Conservation (phyloP, 352 stramenopile genomes). For the Hyaloperonospora arabidopsidis region DNA sequence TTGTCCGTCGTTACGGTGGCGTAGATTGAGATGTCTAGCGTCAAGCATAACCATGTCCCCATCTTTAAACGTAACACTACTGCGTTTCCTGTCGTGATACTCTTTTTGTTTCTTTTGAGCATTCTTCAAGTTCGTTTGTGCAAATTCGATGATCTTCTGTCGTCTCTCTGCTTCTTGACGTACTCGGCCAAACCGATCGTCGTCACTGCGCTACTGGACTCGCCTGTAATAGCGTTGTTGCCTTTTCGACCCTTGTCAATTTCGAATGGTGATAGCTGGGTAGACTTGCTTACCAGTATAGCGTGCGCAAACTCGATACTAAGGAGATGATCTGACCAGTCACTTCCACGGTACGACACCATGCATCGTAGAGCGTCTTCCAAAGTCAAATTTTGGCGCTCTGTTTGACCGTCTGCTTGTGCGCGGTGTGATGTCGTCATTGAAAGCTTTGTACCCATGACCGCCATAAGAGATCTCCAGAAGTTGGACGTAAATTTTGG, state of each 20-base stretch:
- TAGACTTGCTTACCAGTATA: neutral
- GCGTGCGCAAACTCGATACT: neutral
- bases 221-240: neutral
- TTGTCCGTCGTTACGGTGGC: too few species aligned
- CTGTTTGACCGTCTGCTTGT: constrained; percentile 15
- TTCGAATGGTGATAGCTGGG: neutral
- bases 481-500: neutral
- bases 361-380: constrained; percentile 18
- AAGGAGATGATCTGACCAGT: neutral
- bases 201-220: neutral
- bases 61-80: constrained; percentile 4
- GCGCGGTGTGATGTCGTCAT: neutral
- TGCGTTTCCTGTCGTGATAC: constrained; percentile 14
- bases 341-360: constrained; percentile 1
- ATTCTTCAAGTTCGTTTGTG: constrained; percentile 4
- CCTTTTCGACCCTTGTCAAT: neutral
- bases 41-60: constrained; percentile 9
- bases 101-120: constrained; percentile 10
- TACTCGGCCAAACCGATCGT: neutral
- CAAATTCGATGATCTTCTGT: constrained; percentile 7
- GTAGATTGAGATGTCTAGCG: neutral
- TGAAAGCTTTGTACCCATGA: neutral
- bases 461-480: neutral
- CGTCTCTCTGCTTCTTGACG: neutral
- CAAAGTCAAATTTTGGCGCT: constrained; percentile 13